Evolutionary conservation across 2,329 filamentous ascomycete genomes (phyloP).

Genomic region (Corinectria fuckeliana): DNA sequence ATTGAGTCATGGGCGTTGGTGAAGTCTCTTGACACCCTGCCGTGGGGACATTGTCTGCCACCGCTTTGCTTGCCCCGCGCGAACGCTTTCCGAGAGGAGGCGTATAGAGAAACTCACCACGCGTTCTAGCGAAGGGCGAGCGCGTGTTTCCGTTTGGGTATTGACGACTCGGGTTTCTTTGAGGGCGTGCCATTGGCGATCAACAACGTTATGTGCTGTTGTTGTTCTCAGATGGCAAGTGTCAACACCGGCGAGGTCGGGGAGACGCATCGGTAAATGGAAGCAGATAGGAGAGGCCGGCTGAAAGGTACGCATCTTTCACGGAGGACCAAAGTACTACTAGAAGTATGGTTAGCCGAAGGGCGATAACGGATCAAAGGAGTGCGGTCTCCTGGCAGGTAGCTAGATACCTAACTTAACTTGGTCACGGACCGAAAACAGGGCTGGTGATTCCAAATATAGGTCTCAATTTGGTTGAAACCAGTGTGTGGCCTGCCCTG

Average conservation of each 20-base stretch:
- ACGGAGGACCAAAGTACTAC: too few species aligned
- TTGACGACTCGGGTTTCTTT: not conserved
- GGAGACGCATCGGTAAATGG: not conserved
- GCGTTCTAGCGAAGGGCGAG: not conserved
- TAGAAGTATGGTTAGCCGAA: too few species aligned
- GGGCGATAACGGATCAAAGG: not conserved
- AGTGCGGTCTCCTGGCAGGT: too few species aligned
- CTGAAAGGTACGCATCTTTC: not conserved
- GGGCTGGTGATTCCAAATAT: too few species aligned
- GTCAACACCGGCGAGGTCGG: not conserved
- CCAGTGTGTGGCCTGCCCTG: too few species aligned
- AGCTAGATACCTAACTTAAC: too few species aligned
- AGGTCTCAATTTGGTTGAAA: too few species aligned
- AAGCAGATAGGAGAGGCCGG: not conserved
- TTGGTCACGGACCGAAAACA: too few species aligned
- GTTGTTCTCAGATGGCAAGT: not conserved
- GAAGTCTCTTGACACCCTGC: not conserved
- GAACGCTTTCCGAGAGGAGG: not conserved
- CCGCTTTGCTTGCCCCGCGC: not conserved
- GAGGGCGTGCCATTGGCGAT: not conserved
- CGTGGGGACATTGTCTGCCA: not conserved
- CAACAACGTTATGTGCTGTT: not conserved
- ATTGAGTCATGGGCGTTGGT: not conserved
- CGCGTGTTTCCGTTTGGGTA: not conserved
- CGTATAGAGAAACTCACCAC: not conserved